Evolutionary conservation across 345 rosid genomes (phyloP).

Genomic region (Capsella bursapastoris): DNA sequence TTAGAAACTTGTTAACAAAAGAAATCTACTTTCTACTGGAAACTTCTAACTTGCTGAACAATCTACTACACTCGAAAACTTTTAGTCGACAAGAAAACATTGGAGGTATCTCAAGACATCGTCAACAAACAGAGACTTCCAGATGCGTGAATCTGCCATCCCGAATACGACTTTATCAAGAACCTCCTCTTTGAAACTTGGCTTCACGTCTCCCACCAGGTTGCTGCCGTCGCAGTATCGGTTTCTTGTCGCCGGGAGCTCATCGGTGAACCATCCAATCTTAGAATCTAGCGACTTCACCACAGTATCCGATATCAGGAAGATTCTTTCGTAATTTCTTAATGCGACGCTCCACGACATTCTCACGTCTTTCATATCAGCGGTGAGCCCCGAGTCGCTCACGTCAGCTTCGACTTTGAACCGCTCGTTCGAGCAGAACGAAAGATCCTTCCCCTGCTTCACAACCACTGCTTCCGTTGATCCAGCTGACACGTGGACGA

Average conservation of each 20-base stretch:
- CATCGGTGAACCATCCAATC: conserved; percentile 24
- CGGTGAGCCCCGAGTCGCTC: not conserved
- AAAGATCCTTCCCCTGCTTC: conserved; percentile 27
- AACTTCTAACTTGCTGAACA: conserved; percentile 22
- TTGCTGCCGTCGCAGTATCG: not conserved
- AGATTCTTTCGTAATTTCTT: not conserved
- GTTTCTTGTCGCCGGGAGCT: conserved; percentile 7
- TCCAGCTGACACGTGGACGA: not conserved
- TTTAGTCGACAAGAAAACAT: conserved; percentile 14
- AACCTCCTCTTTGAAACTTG: conserved; percentile 10
- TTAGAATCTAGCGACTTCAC: conserved; percentile 8
- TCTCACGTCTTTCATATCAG: conserved; percentile 11
- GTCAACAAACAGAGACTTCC: conserved; percentile 7
- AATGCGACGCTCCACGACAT: conserved; percentile 24
- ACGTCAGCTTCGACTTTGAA: conserved; percentile 35
- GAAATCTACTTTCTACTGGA: not conserved
- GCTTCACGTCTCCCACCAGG: conserved; percentile 12
- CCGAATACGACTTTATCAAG: conserved; percentile 28
- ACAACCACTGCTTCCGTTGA: not conserved
- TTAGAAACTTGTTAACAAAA: too few relatives aligned
- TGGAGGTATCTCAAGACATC: conserved; percentile 28
- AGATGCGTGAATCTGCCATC: not conserved
- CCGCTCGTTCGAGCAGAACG: not conserved
- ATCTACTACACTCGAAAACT: not conserved
- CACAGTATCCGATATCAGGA: not conserved